Evolutionary conservation across 345 rosid species (phyloP), one percentile per base, ranked within the genome.

Genomic region (Erysimum cheiranthoides): DNA sequence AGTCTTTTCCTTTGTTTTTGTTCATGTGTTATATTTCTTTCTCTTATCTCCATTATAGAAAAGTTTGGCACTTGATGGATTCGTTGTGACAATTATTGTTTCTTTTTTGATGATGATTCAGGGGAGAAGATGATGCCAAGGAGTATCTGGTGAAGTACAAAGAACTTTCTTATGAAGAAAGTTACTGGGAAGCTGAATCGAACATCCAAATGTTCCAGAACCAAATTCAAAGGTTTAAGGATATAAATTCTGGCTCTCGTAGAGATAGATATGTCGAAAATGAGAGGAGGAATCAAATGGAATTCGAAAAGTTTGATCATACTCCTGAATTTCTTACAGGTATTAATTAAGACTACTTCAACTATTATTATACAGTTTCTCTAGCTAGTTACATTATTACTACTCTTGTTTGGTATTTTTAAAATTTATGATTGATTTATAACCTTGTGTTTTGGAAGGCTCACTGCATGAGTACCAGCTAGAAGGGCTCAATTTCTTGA

Each of bases 261-360:
- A 86, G 81, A 81, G 70, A 35, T 17, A 89, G 82, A 72, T 81
- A 83, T 68, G 84, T 40, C 17, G 88, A 85, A 52, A 62, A 74
- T 63, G 85, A 74, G 68, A 85, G 64, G 81, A 86, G 64, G 81
- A 86, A 76, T 59, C 54, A 68, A 32, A 78, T 78, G 74, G 97
- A 88, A 70, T 92, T 94, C 65, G 85, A 77, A 66, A 87, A 80
- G 17, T 86, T 53, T 51, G 93, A 88, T 60, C 84, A 75, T 8
- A 86, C 89, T 79, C 97, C 97, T 38, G 90, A 85, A 13, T 94
- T 92, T 83, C 84, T 94, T 38, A 92, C 88, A 82, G 97, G 97
- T 92, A 85, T 16, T 56, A 46, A 85, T 16, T 56, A 46, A 27
- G 13, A 57, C 81, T 49, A 46, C 62, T 16, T 56, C 13, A 34